Conservation (phyloP, 2,329 filamentous ascomycete species). For the Aspergillus jensenii region DNA sequence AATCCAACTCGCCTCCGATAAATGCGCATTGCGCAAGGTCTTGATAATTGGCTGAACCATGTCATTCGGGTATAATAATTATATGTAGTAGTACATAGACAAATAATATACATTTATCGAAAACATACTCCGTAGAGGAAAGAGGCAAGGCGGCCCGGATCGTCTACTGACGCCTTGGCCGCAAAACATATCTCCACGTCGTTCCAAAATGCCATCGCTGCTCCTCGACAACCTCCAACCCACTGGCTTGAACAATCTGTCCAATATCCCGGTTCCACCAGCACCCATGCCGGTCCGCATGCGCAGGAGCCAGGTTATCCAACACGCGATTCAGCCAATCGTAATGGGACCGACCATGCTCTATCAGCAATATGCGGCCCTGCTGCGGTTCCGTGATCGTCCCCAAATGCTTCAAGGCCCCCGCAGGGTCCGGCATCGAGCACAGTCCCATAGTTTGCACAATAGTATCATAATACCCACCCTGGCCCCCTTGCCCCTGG, state of each 20-base stretch:
- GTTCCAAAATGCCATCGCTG: slow-evolving; percentile 50
- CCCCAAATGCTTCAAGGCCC: slow-evolving; percentile 42
- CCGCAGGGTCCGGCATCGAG: slow-evolving; percentile 45
- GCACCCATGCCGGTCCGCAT: slow-evolving; percentile 52
- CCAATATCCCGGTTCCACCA: slow-evolving; percentile 56
- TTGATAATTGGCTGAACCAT: background rate
- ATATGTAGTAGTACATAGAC: background rate
- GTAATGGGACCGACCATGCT: slow-evolving; percentile 50
- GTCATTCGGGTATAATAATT: background rate
- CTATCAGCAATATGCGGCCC: slow-evolving; percentile 48
- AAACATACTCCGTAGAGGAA: background rate
- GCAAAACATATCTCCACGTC: slow-evolving; percentile 46
- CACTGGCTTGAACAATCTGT: slow-evolving; percentile 47
- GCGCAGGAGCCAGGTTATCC: slow-evolving; percentile 47
- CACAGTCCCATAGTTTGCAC: slow-evolving; percentile 54
- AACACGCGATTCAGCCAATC: slow-evolving; percentile 48
- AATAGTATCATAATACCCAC: slow-evolving; percentile 45
- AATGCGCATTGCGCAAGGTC: background rate
- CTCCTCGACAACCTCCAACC: slow-evolving; percentile 48
- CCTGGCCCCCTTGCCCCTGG: background rate
- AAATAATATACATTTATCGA: background rate
- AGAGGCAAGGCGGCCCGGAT: background rate
- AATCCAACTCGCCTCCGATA: background rate
- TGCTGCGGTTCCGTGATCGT: slow-evolving; percentile 38
- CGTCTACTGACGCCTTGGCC: slow-evolving; percentile 24